Conservation (phyloP, 2,329 filamentous ascomycete species). For the Trichoderma gracile region DNA sequence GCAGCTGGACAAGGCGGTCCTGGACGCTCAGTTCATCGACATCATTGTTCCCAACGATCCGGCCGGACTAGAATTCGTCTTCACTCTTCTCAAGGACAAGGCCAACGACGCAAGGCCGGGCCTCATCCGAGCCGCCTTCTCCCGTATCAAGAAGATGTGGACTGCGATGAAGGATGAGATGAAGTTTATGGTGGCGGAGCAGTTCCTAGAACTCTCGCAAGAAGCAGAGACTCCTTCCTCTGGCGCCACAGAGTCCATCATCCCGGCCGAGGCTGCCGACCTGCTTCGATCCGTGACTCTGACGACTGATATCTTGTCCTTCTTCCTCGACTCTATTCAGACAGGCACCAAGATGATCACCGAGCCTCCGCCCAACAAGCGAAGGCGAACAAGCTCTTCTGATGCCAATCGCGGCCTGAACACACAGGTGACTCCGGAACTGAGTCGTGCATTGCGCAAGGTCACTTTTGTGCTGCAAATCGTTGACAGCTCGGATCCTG, state of each 20-base stretch:
- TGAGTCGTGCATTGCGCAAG: constrained; percentile 68
- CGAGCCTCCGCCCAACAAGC: constrained; percentile 72
- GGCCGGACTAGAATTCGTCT: constrained; percentile 53
- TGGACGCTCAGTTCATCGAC: constrained; percentile 51
- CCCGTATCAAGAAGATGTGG: constrained; percentile 72
- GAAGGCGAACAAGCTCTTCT: constrained; percentile 74
- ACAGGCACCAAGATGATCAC: constrained; percentile 71
- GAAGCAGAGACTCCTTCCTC: constrained; percentile 34
- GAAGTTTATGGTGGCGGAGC: constrained; percentile 60
- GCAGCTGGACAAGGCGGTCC: constrained; percentile 44
- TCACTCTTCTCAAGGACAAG: constrained; percentile 49
- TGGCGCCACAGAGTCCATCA: constrained; percentile 39
- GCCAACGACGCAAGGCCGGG: constrained; percentile 44
- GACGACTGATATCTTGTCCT: constrained; percentile 68
- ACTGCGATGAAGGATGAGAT: constrained; percentile 64
- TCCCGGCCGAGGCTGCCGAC: constrained; percentile 65
- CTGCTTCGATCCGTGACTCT: constrained; percentile 73
- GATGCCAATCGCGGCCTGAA: constrained; percentile 63
- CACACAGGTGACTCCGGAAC: constrained; percentile 62
- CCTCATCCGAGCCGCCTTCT: constrained; percentile 67
- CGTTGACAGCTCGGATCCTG: constrained; percentile 76
- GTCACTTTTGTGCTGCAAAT: constrained; percentile 87
- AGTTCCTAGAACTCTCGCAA: constrained; percentile 63
- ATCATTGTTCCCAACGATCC: constrained; percentile 56
- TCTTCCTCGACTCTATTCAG: constrained; percentile 73